A percentile compares a stretch with the other conserved stretches of the same genome.
These are phyloP conservation scores for Phlegmacium glaucopus DNA, from an alignment of 768 basidiomycete genomes.

Conservation along the genomic window DNA sequence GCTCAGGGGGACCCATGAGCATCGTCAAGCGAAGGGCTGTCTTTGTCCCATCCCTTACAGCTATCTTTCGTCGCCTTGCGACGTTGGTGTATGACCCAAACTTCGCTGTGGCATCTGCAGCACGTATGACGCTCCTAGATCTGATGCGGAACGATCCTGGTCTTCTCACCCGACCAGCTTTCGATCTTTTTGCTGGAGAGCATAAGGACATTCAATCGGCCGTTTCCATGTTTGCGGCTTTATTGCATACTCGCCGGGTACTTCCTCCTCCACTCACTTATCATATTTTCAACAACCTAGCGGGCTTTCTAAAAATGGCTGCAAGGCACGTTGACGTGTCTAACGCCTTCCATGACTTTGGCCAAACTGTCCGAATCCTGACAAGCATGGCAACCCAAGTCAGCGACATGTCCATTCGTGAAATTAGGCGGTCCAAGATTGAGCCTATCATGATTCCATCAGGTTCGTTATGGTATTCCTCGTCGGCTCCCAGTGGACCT, in stretches of 20 bases:
- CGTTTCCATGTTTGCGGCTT: slow-evolving; percentile 48
- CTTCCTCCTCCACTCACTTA: slow-evolving; percentile 67
- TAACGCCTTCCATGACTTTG: slow-evolving; percentile 49
- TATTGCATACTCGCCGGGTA: slow-evolving; percentile 51
- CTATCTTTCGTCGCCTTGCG: slow-evolving; percentile 52
- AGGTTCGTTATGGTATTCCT: slow-evolving; percentile 66
- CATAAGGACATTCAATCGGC: slow-evolving; percentile 44
- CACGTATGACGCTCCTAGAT: slow-evolving; percentile 56
- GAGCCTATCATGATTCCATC: slow-evolving; percentile 68
- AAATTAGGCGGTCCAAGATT: slow-evolving; percentile 69
- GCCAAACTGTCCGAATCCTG: slow-evolving; percentile 53
- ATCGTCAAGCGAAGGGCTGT: slow-evolving; percentile 58
- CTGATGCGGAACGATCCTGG: slow-evolving; percentile 74
- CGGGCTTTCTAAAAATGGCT: slow-evolving; percentile 60
- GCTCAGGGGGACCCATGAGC: slow-evolving; percentile 40
- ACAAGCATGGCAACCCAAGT: slow-evolving; percentile 61
- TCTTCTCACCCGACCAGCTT: slow-evolving; percentile 57
- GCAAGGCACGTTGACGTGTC: slow-evolving; percentile 40
- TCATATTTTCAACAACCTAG: slow-evolving; percentile 65
- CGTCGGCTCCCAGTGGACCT: slow-evolving; percentile 47
- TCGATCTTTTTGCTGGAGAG: slow-evolving; percentile 56
- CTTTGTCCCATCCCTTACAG: slow-evolving; percentile 59
- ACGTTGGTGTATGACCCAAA: slow-evolving; percentile 50
- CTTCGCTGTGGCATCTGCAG: slow-evolving; percentile 50
- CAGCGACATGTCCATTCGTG: slow-evolving; percentile 66